A percentile compares a stretch with the other conserved stretches of the same genome.
These are phyloP conservation scores for Penicillium angulare DNA, from an alignment of 495 filamentous ascomycete species.

Conservation along the genomic window DNA sequence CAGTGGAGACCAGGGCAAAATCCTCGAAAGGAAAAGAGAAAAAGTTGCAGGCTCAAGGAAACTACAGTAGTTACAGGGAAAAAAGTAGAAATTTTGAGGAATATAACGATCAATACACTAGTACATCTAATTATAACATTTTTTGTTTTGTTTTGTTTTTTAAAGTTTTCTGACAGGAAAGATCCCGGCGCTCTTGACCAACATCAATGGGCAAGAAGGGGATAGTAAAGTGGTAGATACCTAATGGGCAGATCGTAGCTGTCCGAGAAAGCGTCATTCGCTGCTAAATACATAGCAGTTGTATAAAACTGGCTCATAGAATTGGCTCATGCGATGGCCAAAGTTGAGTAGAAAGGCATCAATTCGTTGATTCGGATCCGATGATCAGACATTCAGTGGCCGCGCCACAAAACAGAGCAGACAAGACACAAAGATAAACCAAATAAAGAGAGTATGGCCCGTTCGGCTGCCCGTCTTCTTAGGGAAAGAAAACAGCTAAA, in stretches of 20 bases:
- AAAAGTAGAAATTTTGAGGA: slow-evolving; percentile 1
- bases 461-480: too few species aligned
- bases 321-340: not conserved
- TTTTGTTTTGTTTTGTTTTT: too few species aligned
- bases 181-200: not conserved
- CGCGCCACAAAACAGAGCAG: not conserved
- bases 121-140: slow-evolving; percentile 8
- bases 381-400: not conserved
- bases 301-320: not conserved
- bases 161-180: too few species aligned
- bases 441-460: too few species aligned
- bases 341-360: not conserved
- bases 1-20: too few species aligned
- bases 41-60: not conserved
- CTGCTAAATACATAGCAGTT: not conserved
- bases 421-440: not conserved
- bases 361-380: not conserved
- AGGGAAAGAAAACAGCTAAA: not conserved
- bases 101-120: not conserved
- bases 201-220: too few species aligned
- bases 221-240: too few species aligned
- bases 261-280: not conserved
- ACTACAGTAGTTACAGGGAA: not conserved
- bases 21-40: not conserved
- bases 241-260: not conserved